Conservation (phyloP, 1,139 yeast genomes). For the Tardiomyces blankii region DNA sequence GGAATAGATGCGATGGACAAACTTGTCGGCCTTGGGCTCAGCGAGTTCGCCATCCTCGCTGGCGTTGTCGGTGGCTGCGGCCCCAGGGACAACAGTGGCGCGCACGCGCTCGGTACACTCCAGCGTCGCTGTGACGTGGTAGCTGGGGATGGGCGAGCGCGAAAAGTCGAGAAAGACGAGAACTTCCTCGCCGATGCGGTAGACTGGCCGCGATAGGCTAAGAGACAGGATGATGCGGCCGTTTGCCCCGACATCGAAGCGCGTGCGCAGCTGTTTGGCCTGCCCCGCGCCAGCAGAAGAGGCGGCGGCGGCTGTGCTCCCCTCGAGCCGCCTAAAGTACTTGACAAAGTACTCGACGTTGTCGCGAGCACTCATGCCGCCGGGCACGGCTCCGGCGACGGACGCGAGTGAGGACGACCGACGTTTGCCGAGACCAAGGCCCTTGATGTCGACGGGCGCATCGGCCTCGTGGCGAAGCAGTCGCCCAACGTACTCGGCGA, state of each 20-base stretch:
- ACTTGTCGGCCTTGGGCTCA: background rate
- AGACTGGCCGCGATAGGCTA: constrained; percentile 25
- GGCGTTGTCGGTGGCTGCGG: too few relatives aligned
- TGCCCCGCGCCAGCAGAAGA: constrained; percentile 6
- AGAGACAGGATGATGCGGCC: constrained; percentile 23
- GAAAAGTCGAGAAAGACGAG: constrained; percentile 19
- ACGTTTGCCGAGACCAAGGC: background rate
- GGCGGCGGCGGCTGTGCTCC: constrained; percentile 5
- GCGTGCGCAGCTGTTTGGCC: constrained; percentile 9
- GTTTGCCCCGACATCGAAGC: constrained; percentile 24
- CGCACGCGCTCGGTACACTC: constrained; percentile 27
- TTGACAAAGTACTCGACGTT: constrained; percentile 19
- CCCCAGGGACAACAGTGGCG: constrained; percentile 4
- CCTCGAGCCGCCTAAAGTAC: constrained; percentile 6
- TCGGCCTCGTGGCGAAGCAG: background rate
- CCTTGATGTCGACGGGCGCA: background rate
- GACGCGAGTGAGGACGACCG: background rate
- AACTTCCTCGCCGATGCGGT: constrained; percentile 28
- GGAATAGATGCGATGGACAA: background rate
- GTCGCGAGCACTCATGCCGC: constrained; percentile 7
- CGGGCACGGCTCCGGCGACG: background rate
- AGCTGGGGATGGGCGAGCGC: constrained; percentile 14
- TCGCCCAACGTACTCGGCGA: background rate
- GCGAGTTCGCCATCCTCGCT: background rate
- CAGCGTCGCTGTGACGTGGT: constrained; percentile 26